Evolutionary conservation across 169 alveolate species (phyloP), one percentile per base, ranked within the genome.

Genomic region (Eimeria acervulina): DNA sequence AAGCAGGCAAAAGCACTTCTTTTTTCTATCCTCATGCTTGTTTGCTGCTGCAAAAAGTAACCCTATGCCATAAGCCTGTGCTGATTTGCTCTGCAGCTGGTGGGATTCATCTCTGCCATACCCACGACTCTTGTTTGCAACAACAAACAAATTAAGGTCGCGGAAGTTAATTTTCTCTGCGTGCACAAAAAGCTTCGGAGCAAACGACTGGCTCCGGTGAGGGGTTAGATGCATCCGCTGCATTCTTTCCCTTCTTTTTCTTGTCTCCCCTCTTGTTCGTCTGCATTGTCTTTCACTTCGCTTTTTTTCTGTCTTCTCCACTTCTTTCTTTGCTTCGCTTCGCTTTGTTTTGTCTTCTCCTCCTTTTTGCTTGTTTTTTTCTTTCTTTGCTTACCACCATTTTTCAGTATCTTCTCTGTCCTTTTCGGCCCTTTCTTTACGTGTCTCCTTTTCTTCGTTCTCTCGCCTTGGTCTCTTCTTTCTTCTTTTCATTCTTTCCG

Each of bases 101-200:
- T 95, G 19, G 97, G 96, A 12, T 85, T 95, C 42, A 95, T 95
- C 51, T 91, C 96, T 23, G 97, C 95, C n/a, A 97, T 97, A 15
- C 96, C 96, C 28, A 28, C 95, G 19, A 61, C 90, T 42, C 26
- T 81, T 10, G 23, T 26, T 10, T 81, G 90, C 90, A 81, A 47
- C 40, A 12, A 40, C 38, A 81, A 81, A 51, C 97, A 96, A 36
- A 96, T 98, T 61, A 96, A 95, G 85, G 98, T 99, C 74, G 99
- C 99, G 5, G 99, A 99, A 95, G 99, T 99, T 84, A 99, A 99
- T 96, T 99, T 99, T 96, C 97, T 99, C 70, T 99, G 99, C 97
- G 99, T 99, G 23, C 99, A 99, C 96, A 99, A 99, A 97, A 99
- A 99, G 94, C 97, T 99, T 95, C 98, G 99, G 81, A 97, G 99